Conservation (phyloP, 2,329 filamentous ascomycete species). For the Myriosclerotinia curreyana region DNA sequence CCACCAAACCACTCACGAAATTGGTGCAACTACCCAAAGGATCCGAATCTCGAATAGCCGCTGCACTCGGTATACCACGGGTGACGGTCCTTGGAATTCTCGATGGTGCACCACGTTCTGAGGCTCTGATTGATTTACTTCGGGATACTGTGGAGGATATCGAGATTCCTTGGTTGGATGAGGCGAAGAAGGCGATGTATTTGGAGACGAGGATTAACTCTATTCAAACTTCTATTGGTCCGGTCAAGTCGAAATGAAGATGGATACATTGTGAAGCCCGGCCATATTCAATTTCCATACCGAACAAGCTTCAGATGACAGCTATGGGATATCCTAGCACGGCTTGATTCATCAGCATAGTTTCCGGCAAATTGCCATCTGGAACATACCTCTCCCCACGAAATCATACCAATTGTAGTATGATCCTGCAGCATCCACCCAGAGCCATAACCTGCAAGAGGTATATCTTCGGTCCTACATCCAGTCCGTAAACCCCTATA, state of each 20-base stretch:
- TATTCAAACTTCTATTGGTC: constrained; percentile 40
- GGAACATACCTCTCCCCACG: no score
- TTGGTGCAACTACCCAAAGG: constrained; percentile 62
- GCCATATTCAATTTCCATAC: no score
- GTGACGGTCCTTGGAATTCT: constrained; percentile 63
- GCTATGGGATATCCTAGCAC: no score
- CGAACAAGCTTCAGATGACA: no score
- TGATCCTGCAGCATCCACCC: no score
- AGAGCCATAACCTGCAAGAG: no score
- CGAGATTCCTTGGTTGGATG: constrained; percentile 55
- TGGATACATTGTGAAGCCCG: no score
- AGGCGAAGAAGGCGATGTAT: constrained; percentile 43
- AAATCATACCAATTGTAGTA: no score
- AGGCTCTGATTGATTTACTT: constrained; percentile 56
- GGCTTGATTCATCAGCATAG: no score
- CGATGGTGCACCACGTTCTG: constrained; percentile 54
- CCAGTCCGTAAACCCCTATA: no score
- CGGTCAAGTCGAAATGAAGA: background rate
- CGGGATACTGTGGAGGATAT: constrained; percentile 51
- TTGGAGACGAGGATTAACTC: constrained; percentile 49
- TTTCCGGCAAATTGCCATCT: no score
- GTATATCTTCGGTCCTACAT: no score
- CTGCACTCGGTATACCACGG: constrained; percentile 57
- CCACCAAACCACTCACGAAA: constrained; percentile 46
- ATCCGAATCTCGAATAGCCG: constrained; percentile 56